Conservation (phyloP, 257 asterid genomes). For the Primulina eburnea region DNA sequence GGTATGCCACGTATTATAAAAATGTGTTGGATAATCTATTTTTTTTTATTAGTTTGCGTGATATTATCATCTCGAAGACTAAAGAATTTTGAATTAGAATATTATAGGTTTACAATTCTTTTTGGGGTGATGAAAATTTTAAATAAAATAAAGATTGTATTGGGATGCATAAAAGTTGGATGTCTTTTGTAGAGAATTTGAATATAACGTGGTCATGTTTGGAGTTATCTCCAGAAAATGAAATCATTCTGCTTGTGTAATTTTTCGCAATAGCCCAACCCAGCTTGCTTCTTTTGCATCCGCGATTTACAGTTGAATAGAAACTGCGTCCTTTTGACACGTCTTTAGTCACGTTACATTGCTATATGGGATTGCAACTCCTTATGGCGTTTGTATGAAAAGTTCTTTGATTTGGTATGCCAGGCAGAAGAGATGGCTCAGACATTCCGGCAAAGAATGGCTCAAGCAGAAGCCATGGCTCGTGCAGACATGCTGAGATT, state of each 20-base stretch:
- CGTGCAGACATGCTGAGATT: slow-evolving; percentile 97
- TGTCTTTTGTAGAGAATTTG: background rate
- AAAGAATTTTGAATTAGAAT: background rate
- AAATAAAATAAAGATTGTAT: no score
- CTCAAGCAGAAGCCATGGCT: slow-evolving; percentile 99
- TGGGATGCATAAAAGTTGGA: background rate
- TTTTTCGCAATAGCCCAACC: background rate
- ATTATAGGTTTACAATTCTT: background rate
- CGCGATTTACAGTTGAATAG: background rate
- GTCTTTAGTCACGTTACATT: background rate
- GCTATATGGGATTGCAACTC: slow-evolving; percentile 7
- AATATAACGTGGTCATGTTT: background rate
- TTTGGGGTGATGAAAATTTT: background rate
- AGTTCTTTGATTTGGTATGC: slow-evolving; percentile 16
- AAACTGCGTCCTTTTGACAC: background rate
- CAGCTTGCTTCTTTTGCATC: background rate
- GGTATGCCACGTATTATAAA: background rate
- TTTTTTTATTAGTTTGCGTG: background rate
- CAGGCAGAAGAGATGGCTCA: slow-evolving; percentile 99
- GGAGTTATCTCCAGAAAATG: background rate
- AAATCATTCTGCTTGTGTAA: background rate
- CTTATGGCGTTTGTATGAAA: slow-evolving; percentile 2
- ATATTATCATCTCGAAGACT: background rate
- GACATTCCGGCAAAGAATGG: slow-evolving; percentile 98
- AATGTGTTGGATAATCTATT: background rate